Evolutionary conservation across 495 filamentous ascomycete species (phyloP), one percentile per base, ranked within the genome.

Genomic region (Penicillium goetzii): DNA sequence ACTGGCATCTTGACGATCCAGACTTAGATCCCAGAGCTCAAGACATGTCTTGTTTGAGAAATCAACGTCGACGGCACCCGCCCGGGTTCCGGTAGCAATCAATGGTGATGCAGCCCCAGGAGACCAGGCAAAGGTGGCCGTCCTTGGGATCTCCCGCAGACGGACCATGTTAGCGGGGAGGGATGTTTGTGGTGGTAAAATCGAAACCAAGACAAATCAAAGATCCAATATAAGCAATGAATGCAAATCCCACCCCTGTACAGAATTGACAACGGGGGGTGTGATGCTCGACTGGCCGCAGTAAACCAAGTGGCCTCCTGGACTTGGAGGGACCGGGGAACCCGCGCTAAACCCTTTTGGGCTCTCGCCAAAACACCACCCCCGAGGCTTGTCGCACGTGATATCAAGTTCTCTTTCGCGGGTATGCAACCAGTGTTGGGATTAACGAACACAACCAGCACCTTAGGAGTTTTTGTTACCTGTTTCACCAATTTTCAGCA

Each of bases 41-140:
- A 99, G 83, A 78, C 93, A 92, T 59, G 92, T 97, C 75, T 97
- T 93, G 77, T 95, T 93, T 6, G 95, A 98, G 81, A 99, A 98
- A 74, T 97, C 93, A 68, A 91, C 93, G 78, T 95, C 92, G 19
- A 98, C 93, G 64, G 95, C 95, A 57, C 95, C 95, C 59, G 94
- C 93, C 70, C 91, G 86, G 26, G 95, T 98, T 69, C 95, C 95
- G n/a, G 95, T 98, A 45, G 93, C 94, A 58, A 99, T 82, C 68
- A 96, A 84, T 66, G 93, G 92, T 60, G 84, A 82, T 36, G 83
- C 80, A 47, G 90, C 76, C 59, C 89, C 88, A 15, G 92, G 89
- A 63, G 92, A 95, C 94, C 95, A 99, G 62, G 96, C 92, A 72
- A 99, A 98, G 70, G 93, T 91, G 76, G 94, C 94, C 61, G 95